These are phyloP conservation scores for Lactarius sanguifluus DNA, from an alignment of 768 basidiomycete genomes.

Conservation along the genomic window DNA sequence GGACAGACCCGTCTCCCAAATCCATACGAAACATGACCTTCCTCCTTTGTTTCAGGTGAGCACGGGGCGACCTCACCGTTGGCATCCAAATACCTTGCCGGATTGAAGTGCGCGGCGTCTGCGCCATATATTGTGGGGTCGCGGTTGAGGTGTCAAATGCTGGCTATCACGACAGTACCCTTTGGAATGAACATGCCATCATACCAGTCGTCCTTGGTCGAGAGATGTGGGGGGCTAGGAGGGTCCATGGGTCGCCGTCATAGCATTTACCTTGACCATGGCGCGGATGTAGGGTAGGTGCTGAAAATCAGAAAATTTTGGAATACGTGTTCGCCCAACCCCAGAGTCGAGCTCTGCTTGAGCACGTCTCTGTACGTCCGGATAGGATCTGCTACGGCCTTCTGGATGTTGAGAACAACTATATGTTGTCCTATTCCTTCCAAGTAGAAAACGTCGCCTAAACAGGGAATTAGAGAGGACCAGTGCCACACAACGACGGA, in stretches of 20 bases:
- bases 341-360: conserved; percentile 19
- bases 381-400: conserved; percentile 31
- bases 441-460: conserved; percentile 28
- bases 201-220: conserved; percentile 34
- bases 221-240: conserved; percentile 25
- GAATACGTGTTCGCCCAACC: conserved; percentile 18
- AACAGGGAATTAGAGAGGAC: background rate
- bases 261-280: conserved; percentile 24
- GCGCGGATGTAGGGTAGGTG: conserved; percentile 25
- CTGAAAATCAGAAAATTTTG: conserved; percentile 16
- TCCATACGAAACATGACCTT: conserved; percentile 24
- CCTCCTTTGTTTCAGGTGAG: conserved; percentile 29
- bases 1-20: conserved; percentile 31
- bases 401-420: conserved; percentile 31
- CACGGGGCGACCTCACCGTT: conserved; percentile 24
- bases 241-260: conserved; percentile 9
- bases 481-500: no score
- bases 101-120: conserved; percentile 30
- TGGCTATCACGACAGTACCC: conserved; percentile 37
- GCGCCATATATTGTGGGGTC: conserved; percentile 33
- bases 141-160: conserved; percentile 33
- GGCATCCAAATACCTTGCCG: conserved; percentile 32
- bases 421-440: conserved; percentile 27
- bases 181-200: conserved; percentile 36
- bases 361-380: conserved; percentile 3